These are phyloP conservation scores for Arxiozyma slooffiae DNA, from an alignment of 1,139 yeast species.

Conservation along the genomic window DNA sequence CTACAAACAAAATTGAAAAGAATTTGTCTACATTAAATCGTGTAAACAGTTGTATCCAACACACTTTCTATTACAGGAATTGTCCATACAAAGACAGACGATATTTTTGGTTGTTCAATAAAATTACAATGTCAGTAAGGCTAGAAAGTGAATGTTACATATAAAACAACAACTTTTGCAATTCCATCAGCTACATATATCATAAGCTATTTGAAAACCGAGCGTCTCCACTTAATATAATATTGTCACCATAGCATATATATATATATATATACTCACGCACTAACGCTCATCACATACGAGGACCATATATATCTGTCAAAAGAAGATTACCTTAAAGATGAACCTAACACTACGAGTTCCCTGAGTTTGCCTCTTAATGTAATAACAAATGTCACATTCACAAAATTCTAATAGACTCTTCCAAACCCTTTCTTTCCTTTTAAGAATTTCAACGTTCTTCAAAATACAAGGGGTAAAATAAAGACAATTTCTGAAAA, in stretches of 20 bases:
- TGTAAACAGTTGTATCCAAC: conserved; percentile 33
- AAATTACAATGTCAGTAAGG: conserved; percentile 29
- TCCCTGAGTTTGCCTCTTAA: too few species aligned
- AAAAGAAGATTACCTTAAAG: too few species aligned
- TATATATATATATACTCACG: too few species aligned
- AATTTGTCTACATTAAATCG: conserved; percentile 47
- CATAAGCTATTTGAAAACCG: conserved; percentile 18
- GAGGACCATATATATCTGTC: too few species aligned
- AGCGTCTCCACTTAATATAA: conserved; percentile 8
- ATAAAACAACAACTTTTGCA: conserved; percentile 23
- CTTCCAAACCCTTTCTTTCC: too few species aligned
- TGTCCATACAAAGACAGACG: conserved; percentile 34
- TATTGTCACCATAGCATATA: not conserved
- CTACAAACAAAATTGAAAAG: conserved; percentile 36
- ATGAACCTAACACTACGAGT: too few species aligned
- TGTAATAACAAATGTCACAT: too few species aligned
- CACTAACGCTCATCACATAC: not conserved
- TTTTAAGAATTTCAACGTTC: too few species aligned
- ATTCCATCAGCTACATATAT: conserved; percentile 19
- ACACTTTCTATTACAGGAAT: conserved; percentile 61
- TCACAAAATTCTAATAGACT: too few species aligned
- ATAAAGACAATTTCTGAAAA: too few species aligned
- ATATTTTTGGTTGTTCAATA: conserved; percentile 33
- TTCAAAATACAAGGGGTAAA: too few species aligned
- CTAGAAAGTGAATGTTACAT: conserved; percentile 24